These are phyloP conservation scores for Liriodendron chinense DNA, from an alignment of 164 flowering plant species.

Conservation along the genomic window DNA sequence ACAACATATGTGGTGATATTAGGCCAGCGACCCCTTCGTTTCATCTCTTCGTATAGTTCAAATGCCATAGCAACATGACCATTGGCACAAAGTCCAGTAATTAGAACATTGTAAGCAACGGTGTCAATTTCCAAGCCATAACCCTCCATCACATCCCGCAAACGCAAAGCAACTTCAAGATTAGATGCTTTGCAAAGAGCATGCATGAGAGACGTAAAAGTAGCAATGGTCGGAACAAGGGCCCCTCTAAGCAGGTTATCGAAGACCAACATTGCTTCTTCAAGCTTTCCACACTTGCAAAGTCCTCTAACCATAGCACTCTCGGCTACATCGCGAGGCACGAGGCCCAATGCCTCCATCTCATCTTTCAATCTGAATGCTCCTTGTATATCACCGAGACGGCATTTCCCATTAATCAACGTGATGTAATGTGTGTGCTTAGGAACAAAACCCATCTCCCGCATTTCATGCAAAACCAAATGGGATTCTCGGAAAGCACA, in stretches of 20 bases:
- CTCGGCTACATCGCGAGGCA: slow-evolving; percentile 53
- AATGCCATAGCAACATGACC: slow-evolving; percentile 51
- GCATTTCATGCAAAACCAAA: slow-evolving; percentile 49
- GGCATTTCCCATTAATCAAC: slow-evolving; percentile 60
- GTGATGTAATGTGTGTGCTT: slow-evolving; percentile 39
- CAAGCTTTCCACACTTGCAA: slow-evolving; percentile 58
- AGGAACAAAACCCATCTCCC: slow-evolving; percentile 51
- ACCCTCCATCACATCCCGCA: slow-evolving; percentile 47
- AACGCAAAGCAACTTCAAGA: slow-evolving; percentile 45
- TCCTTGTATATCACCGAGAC: slow-evolving; percentile 52
- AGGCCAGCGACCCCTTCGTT: slow-evolving; percentile 47
- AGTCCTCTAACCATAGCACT: slow-evolving; percentile 82
- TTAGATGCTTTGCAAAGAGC: slow-evolving; percentile 47
- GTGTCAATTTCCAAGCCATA: slow-evolving; percentile 57
- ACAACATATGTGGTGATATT: slow-evolving; percentile 48
- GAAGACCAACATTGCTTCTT: slow-evolving; percentile 61
- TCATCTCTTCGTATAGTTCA: slow-evolving; percentile 74
- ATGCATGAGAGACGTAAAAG: slow-evolving; percentile 78
- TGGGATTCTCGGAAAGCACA: slow-evolving; percentile 35
- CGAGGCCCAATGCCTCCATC: slow-evolving; percentile 45
- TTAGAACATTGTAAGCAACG: slow-evolving; percentile 68
- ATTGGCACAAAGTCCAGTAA: slow-evolving; percentile 53
- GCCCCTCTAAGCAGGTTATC: slow-evolving; percentile 44
- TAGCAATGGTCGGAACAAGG: slow-evolving; percentile 63
- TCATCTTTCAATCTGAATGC: slow-evolving; percentile 70